These are phyloP conservation scores for Pigoraptor vietnamica DNA, from an alignment of 78 protist genomes.

Conservation along the genomic window DNA sequence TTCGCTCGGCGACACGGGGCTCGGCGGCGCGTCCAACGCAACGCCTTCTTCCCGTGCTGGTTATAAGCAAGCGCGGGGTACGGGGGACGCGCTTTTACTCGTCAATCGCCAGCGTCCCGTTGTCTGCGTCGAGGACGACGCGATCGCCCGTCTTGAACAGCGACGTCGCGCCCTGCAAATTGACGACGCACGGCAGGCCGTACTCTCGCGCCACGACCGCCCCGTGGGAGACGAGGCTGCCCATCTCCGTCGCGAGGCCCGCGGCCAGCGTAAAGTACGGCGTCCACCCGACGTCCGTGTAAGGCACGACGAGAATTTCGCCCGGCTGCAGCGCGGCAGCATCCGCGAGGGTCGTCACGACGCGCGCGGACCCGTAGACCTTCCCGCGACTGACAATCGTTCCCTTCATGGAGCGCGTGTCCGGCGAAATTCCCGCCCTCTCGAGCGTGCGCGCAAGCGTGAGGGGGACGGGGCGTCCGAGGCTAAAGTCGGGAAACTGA, in stretches of 20 bases:
- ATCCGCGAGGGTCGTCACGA: neutral
- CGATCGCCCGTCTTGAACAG: neutral
- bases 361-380: neutral
- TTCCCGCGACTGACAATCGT: neutral
- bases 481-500: neutral
- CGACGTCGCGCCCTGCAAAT: neutral
- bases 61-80: too few relatives aligned
- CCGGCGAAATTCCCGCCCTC: neutral
- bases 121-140: neutral
- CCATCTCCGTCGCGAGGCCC: neutral
- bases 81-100: too few relatives aligned
- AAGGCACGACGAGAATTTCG: neutral
- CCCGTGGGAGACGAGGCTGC: constrained; percentile 16
- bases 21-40: too few relatives aligned
- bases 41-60: too few relatives aligned
- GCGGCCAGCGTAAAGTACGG: neutral
- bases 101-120: neutral
- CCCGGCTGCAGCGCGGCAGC: neutral
- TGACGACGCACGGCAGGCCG: constrained; percentile 2
- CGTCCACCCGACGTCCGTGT: constrained; percentile 9
- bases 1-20: too few relatives aligned
- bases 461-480: neutral
- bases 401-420: neutral
- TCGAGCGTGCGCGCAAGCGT: neutral
- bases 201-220: constrained; percentile 17